Base-by-base conservation (phyloP, 495 filamentous ascomycete genomes). In the Aspergillus cavernicola region DNA sequence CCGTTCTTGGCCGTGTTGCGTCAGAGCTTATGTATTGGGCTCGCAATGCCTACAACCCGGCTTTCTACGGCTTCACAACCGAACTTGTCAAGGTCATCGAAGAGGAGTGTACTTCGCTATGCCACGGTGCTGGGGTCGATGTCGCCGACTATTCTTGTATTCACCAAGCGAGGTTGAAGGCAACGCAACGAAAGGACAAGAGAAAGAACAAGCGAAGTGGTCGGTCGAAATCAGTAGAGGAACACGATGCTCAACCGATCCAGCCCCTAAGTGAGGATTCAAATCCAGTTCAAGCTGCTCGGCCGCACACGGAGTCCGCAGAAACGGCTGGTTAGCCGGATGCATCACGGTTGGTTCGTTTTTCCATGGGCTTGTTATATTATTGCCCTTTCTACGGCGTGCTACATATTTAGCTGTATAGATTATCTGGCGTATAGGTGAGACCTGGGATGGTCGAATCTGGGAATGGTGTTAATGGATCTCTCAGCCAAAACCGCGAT, bases 21-120 rank as follows among this genome's bases (percentile, higher is more conserved):
- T 69, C 68, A 1, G 68, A 77, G 28, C 63, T 77, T 8, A 69
- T 74, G 40, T 75, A 77, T 54, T 77, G 74, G 74, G 70, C 74
- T 11, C 68, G 69, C 7, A 70, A 75, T 51, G 74, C 74, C 6
- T 77, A 75, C 56, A 77, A 74, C 45, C 74, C 74, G 2, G 62
- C 72, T 4, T 77, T 75, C 41, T 77, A 75, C 37, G 72, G 74
- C 0, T 70, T 77, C 37, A 74, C 74, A 0, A 55, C 66, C 1
- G 57, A 56, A 5, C 65, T 74, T 6, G 66, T 74, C 4, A 64
- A 72, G 6, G 56, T 71, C 0, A 66, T 77, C 19, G 72, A 75
- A 23, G 65, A 67, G 4, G 71, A 73, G 36, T 77, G 74, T 63
- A 68, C 66, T 8, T 56, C 54, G 1, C 48, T 74, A 0, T 77